Evolutionary conservation across 805 yeast species (phyloP).

Genomic region (Yarrowia alimentaria): DNA sequence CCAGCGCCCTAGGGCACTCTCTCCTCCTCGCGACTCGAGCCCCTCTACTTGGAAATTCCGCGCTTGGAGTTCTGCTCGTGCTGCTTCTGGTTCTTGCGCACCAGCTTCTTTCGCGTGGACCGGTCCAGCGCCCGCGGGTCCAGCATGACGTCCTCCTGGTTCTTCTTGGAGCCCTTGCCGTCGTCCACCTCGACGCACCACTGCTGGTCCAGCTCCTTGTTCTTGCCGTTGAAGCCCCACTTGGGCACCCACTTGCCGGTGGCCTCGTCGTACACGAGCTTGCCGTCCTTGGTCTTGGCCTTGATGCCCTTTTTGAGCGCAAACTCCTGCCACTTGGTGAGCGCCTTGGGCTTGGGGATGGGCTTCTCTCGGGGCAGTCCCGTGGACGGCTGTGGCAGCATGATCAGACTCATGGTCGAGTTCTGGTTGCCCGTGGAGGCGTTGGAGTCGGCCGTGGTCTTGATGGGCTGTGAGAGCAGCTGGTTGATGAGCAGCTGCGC

Average conservation of each 20-base stretch:
- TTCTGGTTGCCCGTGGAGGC: constrained; percentile 53
- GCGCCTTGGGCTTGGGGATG: constrained; percentile 86
- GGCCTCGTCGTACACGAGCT: constrained; percentile 84
- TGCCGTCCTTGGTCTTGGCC: constrained; percentile 86
- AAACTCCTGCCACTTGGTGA: constrained; percentile 95
- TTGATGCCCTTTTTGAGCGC: constrained; percentile 94
- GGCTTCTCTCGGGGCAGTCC: constrained; percentile 92
- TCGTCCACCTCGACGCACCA: constrained; percentile 96
- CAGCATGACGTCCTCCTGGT: constrained; percentile 52
- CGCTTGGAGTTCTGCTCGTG: constrained; percentile 67
- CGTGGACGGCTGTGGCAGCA: constrained; percentile 79
- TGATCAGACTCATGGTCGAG: constrained; percentile 77
- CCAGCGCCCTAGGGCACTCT: too few species aligned
- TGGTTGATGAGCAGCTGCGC: constrained; percentile 90
- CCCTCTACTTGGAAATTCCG: constrained; percentile 26
- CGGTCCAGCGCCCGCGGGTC: constrained; percentile 86
- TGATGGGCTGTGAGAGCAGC: constrained; percentile 82
- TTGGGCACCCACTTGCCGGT: constrained; percentile 94
- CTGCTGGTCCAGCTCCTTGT: constrained; percentile 80
- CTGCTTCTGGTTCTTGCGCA: constrained; percentile 81
- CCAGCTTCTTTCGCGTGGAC: constrained; percentile 76
- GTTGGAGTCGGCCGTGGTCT: constrained; percentile 74
- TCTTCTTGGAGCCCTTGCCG: constrained; percentile 46
- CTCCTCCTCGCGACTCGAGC: too few species aligned
- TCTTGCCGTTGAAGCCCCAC: constrained; percentile 96